phyloP scores from a whole-genome alignment of 2,329 filamentous ascomycete species.

The Sordariomycetes sp. region DNA sequence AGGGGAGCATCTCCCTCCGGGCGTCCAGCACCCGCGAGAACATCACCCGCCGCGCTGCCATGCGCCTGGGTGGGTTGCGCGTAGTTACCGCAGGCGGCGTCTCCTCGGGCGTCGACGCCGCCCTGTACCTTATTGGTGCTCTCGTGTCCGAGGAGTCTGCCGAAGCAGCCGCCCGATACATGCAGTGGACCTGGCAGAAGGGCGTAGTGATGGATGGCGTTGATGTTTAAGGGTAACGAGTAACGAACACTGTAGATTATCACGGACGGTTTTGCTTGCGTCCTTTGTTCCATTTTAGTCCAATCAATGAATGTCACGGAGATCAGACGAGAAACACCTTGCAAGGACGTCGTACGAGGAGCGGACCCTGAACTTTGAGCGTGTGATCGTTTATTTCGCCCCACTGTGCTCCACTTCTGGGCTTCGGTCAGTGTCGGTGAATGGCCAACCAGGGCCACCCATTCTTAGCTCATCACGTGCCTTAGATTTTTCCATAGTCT shows the following conservation, averaged over 20 bases:
- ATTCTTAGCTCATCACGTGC: background rate
- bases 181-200: conserved; percentile 83
- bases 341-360: background rate
- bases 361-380: background rate
- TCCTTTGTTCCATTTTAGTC: background rate
- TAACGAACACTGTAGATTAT: background rate
- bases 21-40: conserved; percentile 67
- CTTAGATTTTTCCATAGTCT: background rate
- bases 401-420: background rate
- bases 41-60: conserved; percentile 64
- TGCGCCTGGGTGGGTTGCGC: conserved; percentile 58
- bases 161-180: conserved; percentile 59
- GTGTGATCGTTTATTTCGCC: background rate
- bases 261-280: background rate
- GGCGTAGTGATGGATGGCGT: conserved; percentile 75
- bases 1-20: conserved; percentile 77
- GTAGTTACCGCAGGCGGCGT: conserved; percentile 75
- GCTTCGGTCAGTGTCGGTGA: background rate
- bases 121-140: conserved; percentile 75
- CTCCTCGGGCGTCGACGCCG: conserved; percentile 71
- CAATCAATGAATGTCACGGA: background rate
- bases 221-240: conserved; percentile 50
- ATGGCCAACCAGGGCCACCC: background rate
- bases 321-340: background rate
- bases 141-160: conserved; percentile 69